A percentile compares a stretch with the other conserved stretches of the same genome.
These are phyloP conservation scores for Sicyos baderoa DNA, from an alignment of 306 rosid species.

Conservation along the genomic window DNA sequence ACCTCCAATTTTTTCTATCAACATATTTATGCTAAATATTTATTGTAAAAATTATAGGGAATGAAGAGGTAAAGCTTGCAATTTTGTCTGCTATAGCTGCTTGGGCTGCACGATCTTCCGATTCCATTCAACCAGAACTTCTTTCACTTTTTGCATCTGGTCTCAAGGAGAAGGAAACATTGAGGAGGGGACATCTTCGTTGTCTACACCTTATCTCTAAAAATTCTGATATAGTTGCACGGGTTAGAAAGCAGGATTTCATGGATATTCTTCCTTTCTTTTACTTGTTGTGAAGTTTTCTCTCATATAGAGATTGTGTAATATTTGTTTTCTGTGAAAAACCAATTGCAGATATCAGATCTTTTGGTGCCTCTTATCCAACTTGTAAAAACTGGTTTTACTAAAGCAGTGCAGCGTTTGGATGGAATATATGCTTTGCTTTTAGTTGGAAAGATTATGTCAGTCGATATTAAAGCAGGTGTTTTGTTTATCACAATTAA, in stretches of 20 bases:
- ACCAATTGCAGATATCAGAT: slow-evolving; percentile 46
- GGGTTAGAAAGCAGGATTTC: slow-evolving; percentile 35
- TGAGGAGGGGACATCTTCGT: slow-evolving; percentile 80
- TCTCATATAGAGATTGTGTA: slow-evolving; percentile 11
- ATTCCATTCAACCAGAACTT: slow-evolving; percentile 45
- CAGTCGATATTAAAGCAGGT: slow-evolving; percentile 98
- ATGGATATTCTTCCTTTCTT: slow-evolving; percentile 21
- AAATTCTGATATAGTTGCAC: slow-evolving; percentile 53
- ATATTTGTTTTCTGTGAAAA: slow-evolving; percentile 19
- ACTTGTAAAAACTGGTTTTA: slow-evolving; percentile 92
- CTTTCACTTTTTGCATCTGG: slow-evolving; percentile 71
- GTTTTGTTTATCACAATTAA: slow-evolving; percentile 23
- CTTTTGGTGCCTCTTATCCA: slow-evolving; percentile 68
- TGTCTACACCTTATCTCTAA: slow-evolving; percentile 51
- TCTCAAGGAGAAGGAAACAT: slow-evolving; percentile 84
- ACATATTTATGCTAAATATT: slow-evolving; percentile 18
- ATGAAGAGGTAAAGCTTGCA: slow-evolving; percentile 83
- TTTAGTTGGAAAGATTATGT: slow-evolving; percentile 67
- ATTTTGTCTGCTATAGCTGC: slow-evolving; percentile 60
- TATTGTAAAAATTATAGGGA: slow-evolving; percentile 47
- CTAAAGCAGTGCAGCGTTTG: slow-evolving; percentile 83
- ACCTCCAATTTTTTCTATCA: neutral
- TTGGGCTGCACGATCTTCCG: slow-evolving; percentile 72
- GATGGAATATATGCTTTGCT: slow-evolving; percentile 91
- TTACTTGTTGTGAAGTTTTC: slow-evolving; percentile 15